Percentiles rank a stretch among this genome's conserved stretches.
Evolutionary conservation across 768 basidiomycete genomes (phyloP).

Genomic region (Tremella fuciformis): DNA sequence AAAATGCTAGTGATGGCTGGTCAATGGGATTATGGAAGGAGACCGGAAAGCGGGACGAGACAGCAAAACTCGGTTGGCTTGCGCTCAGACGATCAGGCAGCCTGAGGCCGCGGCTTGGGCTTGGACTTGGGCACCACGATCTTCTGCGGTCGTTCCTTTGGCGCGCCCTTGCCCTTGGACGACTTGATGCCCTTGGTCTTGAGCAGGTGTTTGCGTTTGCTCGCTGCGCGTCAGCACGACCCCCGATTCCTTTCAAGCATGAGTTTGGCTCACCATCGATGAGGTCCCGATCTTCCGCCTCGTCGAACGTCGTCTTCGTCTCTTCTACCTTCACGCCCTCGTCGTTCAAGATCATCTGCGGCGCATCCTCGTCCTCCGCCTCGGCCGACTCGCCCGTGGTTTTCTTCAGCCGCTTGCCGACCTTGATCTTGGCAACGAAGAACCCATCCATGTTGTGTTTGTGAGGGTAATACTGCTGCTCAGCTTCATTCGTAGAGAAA

Average conservation of each 20-base stretch:
- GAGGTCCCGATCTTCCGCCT: slow-evolving; percentile 70
- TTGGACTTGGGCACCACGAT: too few species aligned
- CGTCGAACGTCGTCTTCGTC: slow-evolving; percentile 61
- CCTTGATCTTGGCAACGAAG: slow-evolving; percentile 96
- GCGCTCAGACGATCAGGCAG: too few species aligned
- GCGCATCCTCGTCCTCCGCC: slow-evolving; percentile 48
- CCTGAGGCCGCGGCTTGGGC: too few species aligned
- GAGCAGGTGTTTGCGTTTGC: slow-evolving; percentile 53
- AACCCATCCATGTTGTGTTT: slow-evolving; percentile 99
- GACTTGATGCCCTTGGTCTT: slow-evolving; percentile 55
- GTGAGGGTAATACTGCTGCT: slow-evolving; percentile 59
- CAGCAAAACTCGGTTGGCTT: too few species aligned
- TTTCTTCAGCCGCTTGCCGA: slow-evolving; percentile 73
- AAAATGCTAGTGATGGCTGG: neutral
- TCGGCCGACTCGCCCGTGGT: slow-evolving; percentile 35
- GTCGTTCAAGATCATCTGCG: slow-evolving; percentile 45
- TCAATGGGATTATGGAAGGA: neutral
- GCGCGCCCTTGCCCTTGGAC: slow-evolving; percentile 36
- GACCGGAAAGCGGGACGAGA: too few species aligned
- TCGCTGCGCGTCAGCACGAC: slow-evolving; percentile 59
- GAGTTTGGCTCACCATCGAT: slow-evolving; percentile 67
- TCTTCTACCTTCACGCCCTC: slow-evolving; percentile 37
- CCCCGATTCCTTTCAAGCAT: slow-evolving; percentile 41
- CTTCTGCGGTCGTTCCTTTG: slow-evolving; percentile 10
- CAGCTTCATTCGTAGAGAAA: slow-evolving; percentile 42